Percentiles rank a stretch among this genome's conserved stretches.
Conservation (phyloP, 805 yeast genomes). For the Ogataea methanolica region DNA sequence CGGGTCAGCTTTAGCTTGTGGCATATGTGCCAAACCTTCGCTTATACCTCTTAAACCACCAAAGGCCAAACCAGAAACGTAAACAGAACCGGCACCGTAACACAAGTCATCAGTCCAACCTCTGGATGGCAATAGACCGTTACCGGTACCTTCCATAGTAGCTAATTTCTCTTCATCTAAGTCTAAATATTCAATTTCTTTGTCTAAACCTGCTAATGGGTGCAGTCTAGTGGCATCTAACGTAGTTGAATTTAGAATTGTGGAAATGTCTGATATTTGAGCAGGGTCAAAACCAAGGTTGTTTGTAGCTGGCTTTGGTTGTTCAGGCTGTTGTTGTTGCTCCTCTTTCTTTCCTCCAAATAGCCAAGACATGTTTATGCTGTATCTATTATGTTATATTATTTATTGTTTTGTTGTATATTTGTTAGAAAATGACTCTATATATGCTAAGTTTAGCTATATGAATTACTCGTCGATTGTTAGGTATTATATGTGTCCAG, state of each 20-base stretch:
- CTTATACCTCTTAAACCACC: conserved; percentile 89
- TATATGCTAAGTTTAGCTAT: too few relatives aligned
- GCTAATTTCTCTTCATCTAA: conserved; percentile 79
- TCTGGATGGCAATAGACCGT: conserved; percentile 90
- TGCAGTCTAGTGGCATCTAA: conserved; percentile 74
- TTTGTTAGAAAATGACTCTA: not conserved
- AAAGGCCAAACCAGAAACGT: conserved; percentile 75
- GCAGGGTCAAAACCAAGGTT: conserved; percentile 62
- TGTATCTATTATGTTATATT: not conserved
- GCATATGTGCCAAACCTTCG: conserved; percentile 79
- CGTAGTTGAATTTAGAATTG: conserved; percentile 54
- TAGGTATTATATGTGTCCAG: too few relatives aligned
- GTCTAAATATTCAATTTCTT: conserved; percentile 85
- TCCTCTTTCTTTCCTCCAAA: conserved; percentile 36
- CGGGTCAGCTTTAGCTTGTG: conserved; percentile 55
- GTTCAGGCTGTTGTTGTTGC: conserved; percentile 14
- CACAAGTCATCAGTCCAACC: conserved; percentile 97
- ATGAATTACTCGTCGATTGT: too few relatives aligned
- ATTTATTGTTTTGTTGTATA: not conserved
- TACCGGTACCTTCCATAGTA: conserved; percentile 72
- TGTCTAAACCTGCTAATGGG: conserved; percentile 89
- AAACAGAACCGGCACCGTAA: conserved; percentile 96
- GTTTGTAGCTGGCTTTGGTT: conserved; percentile 27
- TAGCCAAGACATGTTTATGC: conserved; percentile 42
- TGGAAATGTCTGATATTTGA: conserved; percentile 57